These are phyloP conservation scores for Raddia guianensis DNA, from an alignment of 176 grass and related monocot species.

Conservation along the genomic window DNA sequence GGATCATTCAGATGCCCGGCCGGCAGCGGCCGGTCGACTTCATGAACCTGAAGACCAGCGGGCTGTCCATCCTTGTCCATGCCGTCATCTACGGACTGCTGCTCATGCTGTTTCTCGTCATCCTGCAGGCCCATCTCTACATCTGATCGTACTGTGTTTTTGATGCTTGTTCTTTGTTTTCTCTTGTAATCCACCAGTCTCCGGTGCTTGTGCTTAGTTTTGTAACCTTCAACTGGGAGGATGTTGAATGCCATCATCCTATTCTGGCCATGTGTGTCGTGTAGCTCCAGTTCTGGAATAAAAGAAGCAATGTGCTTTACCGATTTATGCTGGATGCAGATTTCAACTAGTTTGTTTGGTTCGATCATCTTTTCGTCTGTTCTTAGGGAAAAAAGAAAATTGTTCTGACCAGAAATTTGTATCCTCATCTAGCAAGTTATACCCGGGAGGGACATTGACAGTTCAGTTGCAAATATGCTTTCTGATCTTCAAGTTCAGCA, in stretches of 20 bases:
- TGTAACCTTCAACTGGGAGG: not conserved
- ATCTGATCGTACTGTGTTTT: conserved; percentile 34
- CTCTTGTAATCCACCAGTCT: not conserved
- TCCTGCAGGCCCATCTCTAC: conserved; percentile 70
- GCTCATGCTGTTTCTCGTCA: conserved; percentile 70
- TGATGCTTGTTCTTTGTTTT: not conserved
- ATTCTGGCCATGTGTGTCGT: not conserved
- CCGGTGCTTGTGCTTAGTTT: not conserved
- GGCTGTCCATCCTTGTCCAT: conserved; percentile 74
- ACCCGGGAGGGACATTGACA: no score
- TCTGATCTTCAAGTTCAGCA: no score
- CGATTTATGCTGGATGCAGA: not conserved
- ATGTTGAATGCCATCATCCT: not conserved
- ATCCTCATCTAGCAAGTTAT: not conserved
- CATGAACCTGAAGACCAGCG: conserved; percentile 82
- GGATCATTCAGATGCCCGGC: conserved; percentile 82
- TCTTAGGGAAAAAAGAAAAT: not conserved
- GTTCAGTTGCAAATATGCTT: no score
- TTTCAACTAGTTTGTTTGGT: not conserved
- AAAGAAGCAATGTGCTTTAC: not conserved
- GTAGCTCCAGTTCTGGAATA: conserved; percentile 11
- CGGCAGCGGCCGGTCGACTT: conserved; percentile 74
- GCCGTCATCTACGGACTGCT: conserved; percentile 63
- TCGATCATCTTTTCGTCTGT: not conserved
- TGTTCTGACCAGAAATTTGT: not conserved